These are phyloP conservation scores for Penicillium pancosmium DNA, from an alignment of 495 filamentous ascomycete species.

Conservation along the genomic window DNA sequence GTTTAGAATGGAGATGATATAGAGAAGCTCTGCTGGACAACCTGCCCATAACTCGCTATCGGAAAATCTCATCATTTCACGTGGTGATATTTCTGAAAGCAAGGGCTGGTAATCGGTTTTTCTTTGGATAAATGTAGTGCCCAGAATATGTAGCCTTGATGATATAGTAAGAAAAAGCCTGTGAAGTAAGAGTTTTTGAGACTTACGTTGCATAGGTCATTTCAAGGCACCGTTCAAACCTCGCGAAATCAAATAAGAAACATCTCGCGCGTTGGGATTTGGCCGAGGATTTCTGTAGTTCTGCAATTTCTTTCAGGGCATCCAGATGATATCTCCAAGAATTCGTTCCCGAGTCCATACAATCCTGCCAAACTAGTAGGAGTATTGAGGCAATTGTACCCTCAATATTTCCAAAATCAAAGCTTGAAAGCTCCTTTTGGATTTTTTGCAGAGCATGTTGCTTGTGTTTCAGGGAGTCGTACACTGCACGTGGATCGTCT, in stretches of 20 bases:
- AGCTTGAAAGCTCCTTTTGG: conserved; percentile 5
- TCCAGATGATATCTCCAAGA: conserved; percentile 23
- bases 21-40: conserved; percentile 17
- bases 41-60: conserved; percentile 16
- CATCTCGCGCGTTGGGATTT: not conserved
- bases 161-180: not conserved
- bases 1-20: conserved; percentile 13
- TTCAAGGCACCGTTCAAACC: conserved; percentile 12
- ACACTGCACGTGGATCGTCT: not conserved
- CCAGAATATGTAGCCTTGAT: conserved; percentile 13
- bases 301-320: conserved; percentile 15
- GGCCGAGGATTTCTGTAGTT: not conserved
- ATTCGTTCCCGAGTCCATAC: conserved; percentile 22
- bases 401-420: conserved; percentile 6
- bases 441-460: conserved; percentile 16
- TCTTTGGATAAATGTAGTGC: conserved; percentile 9
- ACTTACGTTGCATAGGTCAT: conserved; percentile 19
- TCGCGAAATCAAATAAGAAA: not conserved
- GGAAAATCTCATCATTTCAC: conserved; percentile 9
- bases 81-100: conserved; percentile 6
- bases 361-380: conserved; percentile 21
- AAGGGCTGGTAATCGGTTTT: conserved; percentile 15
- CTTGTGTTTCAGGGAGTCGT: conserved; percentile 21
- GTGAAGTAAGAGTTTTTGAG: too few relatives aligned
- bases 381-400: conserved; percentile 25